Evolutionary conservation across 2,329 filamentous ascomycete species (phyloP), one percentile per base, ranked within the genome.

Genomic region (Fusarium sp.): DNA sequence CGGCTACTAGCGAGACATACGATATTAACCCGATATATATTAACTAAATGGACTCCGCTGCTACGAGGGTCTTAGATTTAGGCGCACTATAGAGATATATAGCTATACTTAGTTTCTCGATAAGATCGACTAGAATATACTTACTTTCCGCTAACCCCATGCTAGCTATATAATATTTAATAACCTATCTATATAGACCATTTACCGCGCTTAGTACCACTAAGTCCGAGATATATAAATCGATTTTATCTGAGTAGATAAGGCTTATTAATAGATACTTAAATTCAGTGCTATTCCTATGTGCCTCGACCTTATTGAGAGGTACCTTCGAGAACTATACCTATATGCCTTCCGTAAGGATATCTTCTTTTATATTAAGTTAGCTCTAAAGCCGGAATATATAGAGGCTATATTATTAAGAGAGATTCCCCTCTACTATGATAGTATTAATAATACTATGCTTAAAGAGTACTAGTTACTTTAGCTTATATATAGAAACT

Each of bases 31-130:
- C 13, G 35, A 64, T 20, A 2, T 37, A 14, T 1, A 13, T 5
- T n/a, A 64, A 37, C 62, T 37, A 27, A 57, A 64, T 13, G 27
- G 50, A 35, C 62, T 41, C 1, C 9, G 18, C 4, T 18, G 37
- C 18, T 11, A 11, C 9, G 18, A 41, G 2, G 37, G 37, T 45
- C 62, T 58, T 18, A n/a, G 62, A 13, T 64, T 64, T 6, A 45
- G 18, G 37, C 50, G 11, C 7, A 58, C 62, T 20, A 57, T 58
- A 50, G 62, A 58, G 20, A 48, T 6, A 2, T 64, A 64, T 10
- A 27, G 50, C 50, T 57, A 64, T 57, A 27, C 62, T n/a, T 64
- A 50, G 50, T 64, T 64, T 35, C 62, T 57, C 14, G 62, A 64
- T 13, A 64, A 64, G 50, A 48, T 64, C 27, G 62, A 64, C 27